Percentiles rank a stretch among this genome's conserved stretches.
Conservation (phyloP, 345 rosid species). For the Erucastrum elatum region DNA sequence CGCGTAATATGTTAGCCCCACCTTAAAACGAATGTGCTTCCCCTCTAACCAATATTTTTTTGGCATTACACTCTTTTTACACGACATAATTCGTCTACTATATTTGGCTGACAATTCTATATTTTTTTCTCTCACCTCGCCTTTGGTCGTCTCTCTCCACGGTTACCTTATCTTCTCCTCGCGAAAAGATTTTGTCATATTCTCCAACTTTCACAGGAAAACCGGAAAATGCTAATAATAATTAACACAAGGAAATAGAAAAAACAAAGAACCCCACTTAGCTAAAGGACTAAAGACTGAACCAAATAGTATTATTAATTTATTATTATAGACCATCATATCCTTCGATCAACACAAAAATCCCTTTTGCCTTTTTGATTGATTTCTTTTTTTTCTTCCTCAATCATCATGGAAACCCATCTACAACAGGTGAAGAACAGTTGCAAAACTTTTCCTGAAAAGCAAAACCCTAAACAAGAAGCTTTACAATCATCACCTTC, state of each 20-base stretch:
- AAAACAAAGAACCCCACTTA: slow-evolving; percentile 17
- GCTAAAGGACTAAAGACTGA: slow-evolving; percentile 8
- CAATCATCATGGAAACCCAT: slow-evolving; percentile 54
- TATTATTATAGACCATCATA: slow-evolving; percentile 21
- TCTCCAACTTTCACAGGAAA: slow-evolving; percentile 30
- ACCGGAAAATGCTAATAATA: slow-evolving; percentile 28
- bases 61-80: slow-evolving; percentile 27
- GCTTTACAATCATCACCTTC: slow-evolving; percentile 35
- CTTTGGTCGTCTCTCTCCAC: slow-evolving; percentile 37
- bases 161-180: slow-evolving; percentile 42
- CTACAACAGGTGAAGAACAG: slow-evolving; percentile 45
- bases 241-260: slow-evolving; percentile 3
- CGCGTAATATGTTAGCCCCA: not conserved
- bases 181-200: slow-evolving; percentile 32
- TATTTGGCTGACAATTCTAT: slow-evolving; percentile 32
- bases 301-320: slow-evolving; percentile 20
- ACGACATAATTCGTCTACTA: slow-evolving; percentile 28
- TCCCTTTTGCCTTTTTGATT: slow-evolving; percentile 18
- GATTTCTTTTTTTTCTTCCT: not conserved
- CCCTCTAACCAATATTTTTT: not conserved
- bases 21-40: slow-evolving; percentile 11
- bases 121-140: not conserved
- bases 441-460: slow-evolving; percentile 39
- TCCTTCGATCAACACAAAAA: slow-evolving; percentile 37
- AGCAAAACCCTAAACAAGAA: slow-evolving; percentile 43